Evolutionary conservation across 2,329 filamentous ascomycete genomes (phyloP).

Genomic region (Trichoderma koningii): DNA sequence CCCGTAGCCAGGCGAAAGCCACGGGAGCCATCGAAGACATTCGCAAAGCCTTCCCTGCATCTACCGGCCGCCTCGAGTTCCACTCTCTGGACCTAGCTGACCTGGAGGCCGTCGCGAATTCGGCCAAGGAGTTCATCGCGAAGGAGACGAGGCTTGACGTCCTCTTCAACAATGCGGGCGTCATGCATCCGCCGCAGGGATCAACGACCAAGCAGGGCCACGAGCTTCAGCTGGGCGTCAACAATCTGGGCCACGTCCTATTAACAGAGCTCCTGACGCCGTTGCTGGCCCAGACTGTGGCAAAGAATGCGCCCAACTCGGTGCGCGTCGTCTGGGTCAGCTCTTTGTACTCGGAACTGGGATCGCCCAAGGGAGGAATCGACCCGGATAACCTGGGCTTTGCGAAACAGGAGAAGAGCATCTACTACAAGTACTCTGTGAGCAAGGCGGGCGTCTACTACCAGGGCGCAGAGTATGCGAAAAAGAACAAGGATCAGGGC

Average conservation of each 20-base stretch:
- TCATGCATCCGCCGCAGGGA: conserved; percentile 44
- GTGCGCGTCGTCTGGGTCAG: conserved; percentile 42
- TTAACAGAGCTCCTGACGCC: conserved; percentile 45
- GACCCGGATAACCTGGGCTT: conserved; percentile 20
- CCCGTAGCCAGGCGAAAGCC: conserved; percentile 49
- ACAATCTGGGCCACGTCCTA: conserved; percentile 45
- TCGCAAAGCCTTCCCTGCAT: conserved; percentile 31
- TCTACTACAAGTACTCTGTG: conserved; percentile 31
- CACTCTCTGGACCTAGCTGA: conserved; percentile 47
- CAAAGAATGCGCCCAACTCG: conserved; percentile 29
- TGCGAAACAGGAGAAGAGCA: conserved; percentile 28
- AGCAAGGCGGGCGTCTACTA: conserved; percentile 41
- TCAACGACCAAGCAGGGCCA: conserved; percentile 31
- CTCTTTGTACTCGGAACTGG: conserved; percentile 29
- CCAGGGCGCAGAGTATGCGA: conserved; percentile 38
- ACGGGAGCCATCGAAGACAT: conserved; percentile 44
- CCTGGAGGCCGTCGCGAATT: conserved; percentile 36
- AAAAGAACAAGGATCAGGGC: conserved; percentile 35
- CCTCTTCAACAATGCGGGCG: conserved; percentile 48
- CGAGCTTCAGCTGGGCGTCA: conserved; percentile 47
- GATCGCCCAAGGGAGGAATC: conserved; percentile 6
- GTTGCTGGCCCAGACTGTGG: conserved; percentile 38
- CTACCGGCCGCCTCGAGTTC: conserved; percentile 36
- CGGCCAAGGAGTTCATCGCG: conserved; percentile 33
- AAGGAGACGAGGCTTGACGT: conserved; percentile 39